Conservation (phyloP, 768 basidiomycete genomes). For the Suillus fuscotomentosus region DNA sequence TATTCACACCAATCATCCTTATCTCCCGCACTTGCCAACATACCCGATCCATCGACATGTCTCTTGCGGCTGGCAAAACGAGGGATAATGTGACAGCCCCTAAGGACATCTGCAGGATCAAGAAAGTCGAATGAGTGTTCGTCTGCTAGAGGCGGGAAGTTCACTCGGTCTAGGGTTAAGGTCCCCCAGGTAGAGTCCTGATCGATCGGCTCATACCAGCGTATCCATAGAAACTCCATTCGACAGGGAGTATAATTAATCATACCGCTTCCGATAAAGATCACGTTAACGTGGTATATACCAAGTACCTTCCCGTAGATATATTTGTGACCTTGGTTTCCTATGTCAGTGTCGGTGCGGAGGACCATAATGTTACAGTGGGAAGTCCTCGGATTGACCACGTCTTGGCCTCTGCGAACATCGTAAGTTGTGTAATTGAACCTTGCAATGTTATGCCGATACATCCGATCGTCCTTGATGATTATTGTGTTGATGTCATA, state of each 20-base stretch:
- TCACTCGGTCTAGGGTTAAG: not conserved
- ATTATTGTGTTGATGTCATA: constrained; percentile 29
- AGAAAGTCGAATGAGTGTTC: constrained; percentile 2
- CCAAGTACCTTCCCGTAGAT: constrained; percentile 2
- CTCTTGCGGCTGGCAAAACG: not conserved
- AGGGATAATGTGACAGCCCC: constrained; percentile 5
- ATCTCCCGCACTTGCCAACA: not conserved
- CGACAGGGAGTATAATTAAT: not conserved
- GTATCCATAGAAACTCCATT: constrained; percentile 4
- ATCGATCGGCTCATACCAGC: not conserved
- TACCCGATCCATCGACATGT: not conserved
- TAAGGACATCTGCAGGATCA: constrained; percentile 1
- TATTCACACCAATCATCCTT: not conserved
- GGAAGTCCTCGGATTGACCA: not conserved
- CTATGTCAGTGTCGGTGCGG: not conserved
- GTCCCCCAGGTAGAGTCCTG: not conserved
- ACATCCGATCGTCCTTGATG: not conserved
- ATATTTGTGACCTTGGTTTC: not conserved
- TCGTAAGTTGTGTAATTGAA: constrained; percentile 4
- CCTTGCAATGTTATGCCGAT: not conserved
- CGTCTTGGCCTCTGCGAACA: not conserved
- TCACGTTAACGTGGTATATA: not conserved
- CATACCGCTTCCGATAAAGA: not conserved
- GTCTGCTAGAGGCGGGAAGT: not conserved
- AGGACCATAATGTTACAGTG: not conserved